Percentiles rank a stretch among this genome's conserved stretches.
Evolutionary conservation across 257 asterid genomes (phyloP).

Genomic region (Lycium ferocissimum): DNA sequence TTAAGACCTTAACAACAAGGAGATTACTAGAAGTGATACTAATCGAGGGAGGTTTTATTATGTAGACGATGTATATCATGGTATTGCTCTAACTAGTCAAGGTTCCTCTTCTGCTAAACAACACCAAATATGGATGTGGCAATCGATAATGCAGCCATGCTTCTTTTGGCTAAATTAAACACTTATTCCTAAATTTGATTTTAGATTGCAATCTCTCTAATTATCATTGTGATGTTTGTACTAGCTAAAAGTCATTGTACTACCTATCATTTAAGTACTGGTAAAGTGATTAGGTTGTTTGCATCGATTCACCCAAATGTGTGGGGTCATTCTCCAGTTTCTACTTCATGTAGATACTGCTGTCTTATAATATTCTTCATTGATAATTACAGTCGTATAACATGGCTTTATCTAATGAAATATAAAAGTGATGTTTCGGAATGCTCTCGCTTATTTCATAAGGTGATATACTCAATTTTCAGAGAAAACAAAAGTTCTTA

Average conservation of each 20-base stretch:
- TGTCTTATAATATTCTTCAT: background rate
- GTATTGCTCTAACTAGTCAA: background rate
- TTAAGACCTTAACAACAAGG: background rate
- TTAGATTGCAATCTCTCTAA: background rate
- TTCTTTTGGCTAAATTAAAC: conserved; percentile 20
- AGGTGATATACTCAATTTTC: conserved; percentile 17
- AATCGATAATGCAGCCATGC: conserved; percentile 19
- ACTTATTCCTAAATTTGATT: background rate
- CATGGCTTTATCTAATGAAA: background rate
- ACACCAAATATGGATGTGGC: conserved; percentile 21
- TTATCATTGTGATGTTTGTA: conserved; percentile 15
- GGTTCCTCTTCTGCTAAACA: background rate
- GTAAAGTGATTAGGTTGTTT: background rate
- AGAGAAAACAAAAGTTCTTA: no score
- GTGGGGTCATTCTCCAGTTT: conserved; percentile 20
- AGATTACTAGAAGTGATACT: conserved; percentile 38
- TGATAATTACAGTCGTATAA: conserved; percentile 29
- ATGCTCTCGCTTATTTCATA: background rate
- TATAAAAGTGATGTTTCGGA: background rate
- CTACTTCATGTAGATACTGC: background rate
- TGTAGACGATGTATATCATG: background rate
- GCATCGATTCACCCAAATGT: conserved; percentile 17
- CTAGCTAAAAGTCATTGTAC: conserved; percentile 20
- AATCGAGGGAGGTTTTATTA: conserved; percentile 32
- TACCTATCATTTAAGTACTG: background rate